Conservation (phyloP, 2,329 filamentous ascomycete species). For the Aspergillus udagawae region DNA sequence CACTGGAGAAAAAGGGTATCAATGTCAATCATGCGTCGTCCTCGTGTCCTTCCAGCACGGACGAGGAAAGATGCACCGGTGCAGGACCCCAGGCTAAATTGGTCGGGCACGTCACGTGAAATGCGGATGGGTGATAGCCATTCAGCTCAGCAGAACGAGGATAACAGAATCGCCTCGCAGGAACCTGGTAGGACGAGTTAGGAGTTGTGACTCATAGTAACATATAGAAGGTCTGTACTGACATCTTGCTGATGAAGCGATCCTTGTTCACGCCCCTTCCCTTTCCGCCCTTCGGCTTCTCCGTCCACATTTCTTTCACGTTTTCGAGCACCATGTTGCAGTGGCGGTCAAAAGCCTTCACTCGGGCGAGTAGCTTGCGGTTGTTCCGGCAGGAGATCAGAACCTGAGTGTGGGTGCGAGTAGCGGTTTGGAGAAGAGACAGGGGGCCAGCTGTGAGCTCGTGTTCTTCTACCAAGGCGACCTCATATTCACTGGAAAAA, state of each 20-base stretch:
- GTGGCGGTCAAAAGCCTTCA: conserved; percentile 97
- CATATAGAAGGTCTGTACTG: conserved; percentile 31
- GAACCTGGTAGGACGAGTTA: conserved; percentile 55
- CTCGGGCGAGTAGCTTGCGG: conserved; percentile 90
- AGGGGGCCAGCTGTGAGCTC: conserved; percentile 77
- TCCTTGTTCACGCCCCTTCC: conserved; percentile 98
- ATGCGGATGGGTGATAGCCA: conserved; percentile 5
- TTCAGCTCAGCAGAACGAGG: conserved; percentile 74
- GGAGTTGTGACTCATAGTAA: neutral
- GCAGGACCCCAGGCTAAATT: neutral
- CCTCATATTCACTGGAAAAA: conserved; percentile 69
- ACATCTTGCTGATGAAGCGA: conserved; percentile 97
- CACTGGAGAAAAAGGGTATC: conserved; percentile 22
- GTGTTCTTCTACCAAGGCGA: conserved; percentile 74
- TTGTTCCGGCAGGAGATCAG: conserved; percentile 98
- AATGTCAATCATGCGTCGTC: conserved; percentile 22
- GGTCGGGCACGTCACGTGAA: conserved; percentile 1
- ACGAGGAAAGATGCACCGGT: neutral
- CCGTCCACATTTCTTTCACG: conserved; percentile 99
- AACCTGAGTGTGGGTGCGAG: conserved; percentile 90
- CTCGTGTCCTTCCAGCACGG: conserved; percentile 7
- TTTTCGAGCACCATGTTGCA: conserved; percentile 99
- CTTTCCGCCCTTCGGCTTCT: conserved; percentile 79
- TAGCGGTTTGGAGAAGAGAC: conserved; percentile 94
- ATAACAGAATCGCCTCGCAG: conserved; percentile 84